Evolutionary conservation across 2,329 filamentous ascomycete genomes (phyloP), one percentile per base, ranked within the genome.

Genomic region (Bipolaris sorokiniana): DNA sequence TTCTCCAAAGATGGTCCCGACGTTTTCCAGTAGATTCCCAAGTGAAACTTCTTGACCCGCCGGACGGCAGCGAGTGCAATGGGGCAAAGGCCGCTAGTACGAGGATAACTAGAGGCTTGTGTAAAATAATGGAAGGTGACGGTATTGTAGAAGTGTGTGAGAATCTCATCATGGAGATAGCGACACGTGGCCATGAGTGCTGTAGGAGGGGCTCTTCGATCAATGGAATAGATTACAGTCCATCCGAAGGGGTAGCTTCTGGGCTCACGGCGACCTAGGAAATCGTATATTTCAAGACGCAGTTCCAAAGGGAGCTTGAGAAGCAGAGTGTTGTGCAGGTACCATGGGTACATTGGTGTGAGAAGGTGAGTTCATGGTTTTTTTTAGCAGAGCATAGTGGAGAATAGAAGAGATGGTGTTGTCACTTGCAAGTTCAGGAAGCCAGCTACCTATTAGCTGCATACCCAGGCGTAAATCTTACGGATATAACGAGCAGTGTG

Each of bases 241-340:
- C 18, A n/a, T 2, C 34, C 37, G 51, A 60, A 63, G 1, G 62
- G 64, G 47, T 67, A 67, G 51, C 51, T 62, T 15, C 50, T 54
- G 7, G 59, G 50, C 13, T 45, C 50, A 2, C 28, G 33, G 6
- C 26, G 40, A 11, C 47, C 59, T 16, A 66, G 56, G 11, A 57
- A 22, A 38, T 63, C 58, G 58, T 63, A 66, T 16, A 66, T 58
- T 20, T 58, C 33, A 45, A 63, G 59, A 41, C 62, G 63, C 15
- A 66, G 55, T 18, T 66, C 63, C 28, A 20, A 20, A 3, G 63
- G 62, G 15, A 66, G 60, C 26, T 38, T 16, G 1, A 66, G 52
- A 41, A 66, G 37, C 15, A 53, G 40, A 47, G 3, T n/a, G 13
- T 13, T 15, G 13, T 36, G 18, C 16, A 5, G 10, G 18, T 48